Conservation (phyloP, 192 early-diverging fungal species). For the Kickxella alabastrina region DNA sequence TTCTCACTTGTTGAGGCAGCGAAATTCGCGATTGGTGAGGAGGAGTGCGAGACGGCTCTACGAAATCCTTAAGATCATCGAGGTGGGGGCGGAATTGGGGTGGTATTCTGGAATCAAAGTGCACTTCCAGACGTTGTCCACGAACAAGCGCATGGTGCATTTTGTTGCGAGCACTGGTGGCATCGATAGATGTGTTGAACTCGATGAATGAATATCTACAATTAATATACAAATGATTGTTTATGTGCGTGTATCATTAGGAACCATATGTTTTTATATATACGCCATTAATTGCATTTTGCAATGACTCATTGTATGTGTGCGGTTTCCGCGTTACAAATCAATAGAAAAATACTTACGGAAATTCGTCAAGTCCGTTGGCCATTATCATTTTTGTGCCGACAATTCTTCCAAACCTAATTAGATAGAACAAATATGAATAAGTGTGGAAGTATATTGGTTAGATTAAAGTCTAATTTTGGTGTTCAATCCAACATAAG, state of each 20-base stretch:
- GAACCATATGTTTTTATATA: no score
- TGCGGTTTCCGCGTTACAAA: no score
- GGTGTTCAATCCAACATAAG: conserved; percentile 23
- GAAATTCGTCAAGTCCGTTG: conserved; percentile 19
- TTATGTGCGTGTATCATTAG: not conserved
- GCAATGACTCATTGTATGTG: no score
- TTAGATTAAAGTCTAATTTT: no score
- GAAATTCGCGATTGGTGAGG: no score
- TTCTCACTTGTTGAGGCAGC: not conserved
- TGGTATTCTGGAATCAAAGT: conserved; percentile 45
- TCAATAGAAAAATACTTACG: no score
- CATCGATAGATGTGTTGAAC: conserved; percentile 26
- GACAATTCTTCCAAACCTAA: conserved; percentile 38
- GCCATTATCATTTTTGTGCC: conserved; percentile 22
- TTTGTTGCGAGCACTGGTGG: conserved; percentile 29
- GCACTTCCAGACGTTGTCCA: conserved; percentile 28
- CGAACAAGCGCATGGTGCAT: conserved; percentile 24
- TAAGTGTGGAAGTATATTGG: no score
- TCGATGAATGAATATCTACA: conserved; percentile 49
- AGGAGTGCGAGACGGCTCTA: not conserved
- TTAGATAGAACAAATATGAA: no score
- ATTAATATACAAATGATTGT: conserved; percentile 1
- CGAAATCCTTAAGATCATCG: conserved; percentile 1
- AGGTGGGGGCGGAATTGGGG: conserved; percentile 16
- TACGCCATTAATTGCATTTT: not conserved